phyloP scores from a whole-genome alignment of 192 early-diverging fungal species.

The Coemansia sp. region DNA sequence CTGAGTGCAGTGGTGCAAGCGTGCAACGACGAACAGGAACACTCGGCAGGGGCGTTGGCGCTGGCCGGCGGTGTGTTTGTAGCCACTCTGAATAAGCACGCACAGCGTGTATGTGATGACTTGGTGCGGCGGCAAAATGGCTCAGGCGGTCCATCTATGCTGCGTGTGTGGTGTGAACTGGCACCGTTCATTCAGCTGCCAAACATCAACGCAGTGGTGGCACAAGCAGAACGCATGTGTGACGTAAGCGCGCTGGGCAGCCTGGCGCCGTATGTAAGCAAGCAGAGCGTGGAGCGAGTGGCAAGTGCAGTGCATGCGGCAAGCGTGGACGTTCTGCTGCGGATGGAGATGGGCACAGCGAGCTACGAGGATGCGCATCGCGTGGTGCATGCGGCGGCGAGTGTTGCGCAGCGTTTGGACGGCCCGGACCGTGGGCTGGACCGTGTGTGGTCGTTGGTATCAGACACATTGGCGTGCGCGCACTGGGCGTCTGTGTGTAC shows the following conservation, averaged over 20 bases:
- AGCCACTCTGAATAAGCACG: neutral
- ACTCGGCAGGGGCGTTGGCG: slow-evolving; percentile 13
- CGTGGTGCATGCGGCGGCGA: slow-evolving; percentile 6
- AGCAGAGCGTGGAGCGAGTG: neutral
- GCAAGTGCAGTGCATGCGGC: neutral
- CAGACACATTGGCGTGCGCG: slow-evolving; percentile 18
- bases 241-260: neutral
- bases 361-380: neutral
- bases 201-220: neutral
- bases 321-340: neutral
- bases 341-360: neutral
- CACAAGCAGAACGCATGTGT: neutral
- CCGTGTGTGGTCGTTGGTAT: slow-evolving; percentile 7
- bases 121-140: neutral
- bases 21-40: neutral
- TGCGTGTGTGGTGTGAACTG: slow-evolving; percentile 1
- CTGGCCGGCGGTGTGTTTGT: slow-evolving; percentile 21
- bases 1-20: neutral
- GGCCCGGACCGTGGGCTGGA: slow-evolving; percentile 4
- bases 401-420: slow-evolving; percentile 11
- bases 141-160: neutral
- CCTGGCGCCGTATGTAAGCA: neutral
- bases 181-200: neutral
- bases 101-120: neutral
- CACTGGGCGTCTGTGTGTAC: slow-evolving; percentile 5